These are phyloP conservation scores for Gossypium ekmanianum DNA, from an alignment of 345 rosid species.

Conservation along the genomic window DNA sequence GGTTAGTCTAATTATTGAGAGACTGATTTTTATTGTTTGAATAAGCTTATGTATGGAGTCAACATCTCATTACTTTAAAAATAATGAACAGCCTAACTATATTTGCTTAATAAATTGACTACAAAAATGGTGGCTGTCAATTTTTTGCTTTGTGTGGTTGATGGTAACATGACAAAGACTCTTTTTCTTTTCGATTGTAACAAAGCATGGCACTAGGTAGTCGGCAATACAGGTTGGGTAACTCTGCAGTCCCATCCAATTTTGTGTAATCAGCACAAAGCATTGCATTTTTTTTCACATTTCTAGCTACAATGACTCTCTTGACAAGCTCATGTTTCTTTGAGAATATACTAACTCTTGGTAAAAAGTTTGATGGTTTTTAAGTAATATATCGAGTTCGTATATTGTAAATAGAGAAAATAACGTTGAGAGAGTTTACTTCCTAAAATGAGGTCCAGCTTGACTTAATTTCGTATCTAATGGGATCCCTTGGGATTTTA, in stretches of 20 bases:
- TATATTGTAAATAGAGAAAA: too few species aligned
- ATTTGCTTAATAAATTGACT: not conserved
- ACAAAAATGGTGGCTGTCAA: not conserved
- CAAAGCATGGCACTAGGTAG: not conserved
- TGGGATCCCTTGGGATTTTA: too few species aligned
- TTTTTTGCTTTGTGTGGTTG: not conserved
- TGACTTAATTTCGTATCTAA: too few species aligned
- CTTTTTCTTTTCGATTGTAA: not conserved
- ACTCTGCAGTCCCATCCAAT: not conserved
- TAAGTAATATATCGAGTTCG: too few species aligned
- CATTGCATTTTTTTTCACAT: not conserved
- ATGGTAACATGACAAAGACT: not conserved
- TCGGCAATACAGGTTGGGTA: slow-evolving; percentile 2
- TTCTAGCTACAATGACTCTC: not conserved
- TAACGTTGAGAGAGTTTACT: too few species aligned
- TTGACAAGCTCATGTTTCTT: too few species aligned
- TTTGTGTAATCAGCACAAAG: slow-evolving; percentile 8
- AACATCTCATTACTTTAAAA: not conserved
- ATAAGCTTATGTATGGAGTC: not conserved
- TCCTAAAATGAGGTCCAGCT: rapidly evolving
- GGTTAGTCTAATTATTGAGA: too few species aligned
- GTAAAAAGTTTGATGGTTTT: too few species aligned
- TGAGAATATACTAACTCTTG: too few species aligned
- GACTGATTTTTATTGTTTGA: too few species aligned
- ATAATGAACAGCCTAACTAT: not conserved